phyloP scores from a whole-genome alignment of 169 alveolate species.

The Eimeria sp. region DNA sequence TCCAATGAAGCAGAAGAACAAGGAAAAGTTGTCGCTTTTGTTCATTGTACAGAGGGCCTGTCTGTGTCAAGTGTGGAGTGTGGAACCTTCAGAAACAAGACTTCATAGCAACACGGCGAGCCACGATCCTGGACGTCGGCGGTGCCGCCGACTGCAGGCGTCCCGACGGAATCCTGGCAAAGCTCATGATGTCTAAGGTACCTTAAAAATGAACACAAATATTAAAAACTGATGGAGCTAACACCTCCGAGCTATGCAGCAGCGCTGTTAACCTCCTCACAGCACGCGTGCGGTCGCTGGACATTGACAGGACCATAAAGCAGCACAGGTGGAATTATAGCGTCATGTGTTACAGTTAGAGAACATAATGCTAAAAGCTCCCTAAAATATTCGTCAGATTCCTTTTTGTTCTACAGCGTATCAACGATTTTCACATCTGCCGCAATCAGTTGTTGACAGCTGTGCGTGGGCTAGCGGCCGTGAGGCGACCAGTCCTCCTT shows the following conservation, averaged over 20 bases:
- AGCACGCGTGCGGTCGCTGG: background rate
- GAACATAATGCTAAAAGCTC: background rate
- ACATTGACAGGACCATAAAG: slow-evolving; percentile 2
- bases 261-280: background rate
- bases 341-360: background rate
- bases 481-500: slow-evolving; percentile 50
- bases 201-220: background rate
- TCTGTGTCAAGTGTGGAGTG: background rate
- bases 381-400: background rate
- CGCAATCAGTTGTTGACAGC: background rate
- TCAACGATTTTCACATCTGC: background rate
- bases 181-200: background rate
- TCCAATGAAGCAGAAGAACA: background rate
- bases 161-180: background rate
- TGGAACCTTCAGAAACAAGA: background rate
- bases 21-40: background rate
- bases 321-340: background rate
- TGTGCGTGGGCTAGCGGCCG: slow-evolving; percentile 48
- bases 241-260: background rate
- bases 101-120: background rate
- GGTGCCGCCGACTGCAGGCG: background rate
- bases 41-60: background rate
- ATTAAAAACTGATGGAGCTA: background rate
- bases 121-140: background rate
- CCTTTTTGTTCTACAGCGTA: background rate